Evolutionary conservation across 2,329 filamentous ascomycete species (phyloP).

Genomic region (Westerdykella ornata): DNA sequence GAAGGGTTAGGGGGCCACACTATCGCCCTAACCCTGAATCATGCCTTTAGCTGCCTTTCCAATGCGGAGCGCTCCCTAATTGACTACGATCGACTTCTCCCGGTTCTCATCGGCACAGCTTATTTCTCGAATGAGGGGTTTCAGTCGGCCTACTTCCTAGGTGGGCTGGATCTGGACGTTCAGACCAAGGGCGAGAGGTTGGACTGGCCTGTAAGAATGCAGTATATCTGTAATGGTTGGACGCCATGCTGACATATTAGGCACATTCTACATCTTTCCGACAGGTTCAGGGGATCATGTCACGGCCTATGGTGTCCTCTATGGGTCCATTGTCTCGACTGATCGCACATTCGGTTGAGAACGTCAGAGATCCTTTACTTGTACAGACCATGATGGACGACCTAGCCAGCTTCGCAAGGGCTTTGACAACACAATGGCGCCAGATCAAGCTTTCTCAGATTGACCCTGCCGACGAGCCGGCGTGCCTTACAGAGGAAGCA

Average conservation of each 20-base stretch:
- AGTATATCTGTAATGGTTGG: background rate
- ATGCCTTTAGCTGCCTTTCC: slow-evolving; percentile 66
- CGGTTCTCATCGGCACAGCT: slow-evolving; percentile 60
- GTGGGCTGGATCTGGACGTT: slow-evolving; percentile 61
- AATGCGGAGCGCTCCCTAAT: slow-evolving; percentile 53
- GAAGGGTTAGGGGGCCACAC: slow-evolving; percentile 44
- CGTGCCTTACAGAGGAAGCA: slow-evolving; percentile 59
- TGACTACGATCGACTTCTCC: slow-evolving; percentile 62
- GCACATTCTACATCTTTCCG: slow-evolving; percentile 53
- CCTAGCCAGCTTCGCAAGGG: slow-evolving; percentile 60
- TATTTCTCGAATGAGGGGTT: slow-evolving; percentile 67
- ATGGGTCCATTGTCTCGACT: slow-evolving; percentile 63
- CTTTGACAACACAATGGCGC: slow-evolving; percentile 65
- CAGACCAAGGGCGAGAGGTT: slow-evolving; percentile 50
- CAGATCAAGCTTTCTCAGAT: slow-evolving; percentile 66
- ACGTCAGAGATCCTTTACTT: slow-evolving; percentile 47
- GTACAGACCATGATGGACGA: slow-evolving; percentile 54
- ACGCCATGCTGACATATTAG: slow-evolving; percentile 16
- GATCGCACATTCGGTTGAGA: slow-evolving; percentile 57
- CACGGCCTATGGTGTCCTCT: slow-evolving; percentile 56
- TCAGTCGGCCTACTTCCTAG: slow-evolving; percentile 67
- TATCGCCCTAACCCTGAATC: slow-evolving; percentile 67
- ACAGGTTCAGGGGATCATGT: slow-evolving; percentile 53
- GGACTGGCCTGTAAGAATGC: slow-evolving; percentile 51
- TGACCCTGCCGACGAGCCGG: slow-evolving; percentile 59